phyloP scores from a whole-genome alignment of 75 land plant genomes.

The Sequoia sempervirens region DNA sequence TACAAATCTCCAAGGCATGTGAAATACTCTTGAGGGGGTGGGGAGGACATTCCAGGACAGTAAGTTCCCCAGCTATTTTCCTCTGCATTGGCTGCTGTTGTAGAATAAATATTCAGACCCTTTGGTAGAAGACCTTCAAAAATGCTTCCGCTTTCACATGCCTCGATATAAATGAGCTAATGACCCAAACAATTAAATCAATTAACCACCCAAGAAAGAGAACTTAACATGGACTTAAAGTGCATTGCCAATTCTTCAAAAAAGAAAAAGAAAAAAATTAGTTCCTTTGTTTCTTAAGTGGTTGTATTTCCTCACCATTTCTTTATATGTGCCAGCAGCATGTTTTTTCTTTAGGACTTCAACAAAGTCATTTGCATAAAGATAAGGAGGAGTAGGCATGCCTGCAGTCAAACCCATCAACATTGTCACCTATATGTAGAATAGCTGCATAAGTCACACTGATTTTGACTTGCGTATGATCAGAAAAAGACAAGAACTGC shows the following conservation, averaged over 20 bases:
- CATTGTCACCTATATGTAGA: neutral
- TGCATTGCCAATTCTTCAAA: neutral
- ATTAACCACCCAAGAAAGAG: neutral
- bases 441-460: neutral
- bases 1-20: constrained; percentile 97
- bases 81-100: constrained; percentile 86
- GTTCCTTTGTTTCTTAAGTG: neutral
- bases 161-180: constrained; percentile 86
- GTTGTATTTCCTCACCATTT: constrained; percentile 25
- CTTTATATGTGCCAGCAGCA: constrained; percentile 35
- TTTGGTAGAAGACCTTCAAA: constrained; percentile 87
- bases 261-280: too few species aligned
- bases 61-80: constrained; percentile 99
- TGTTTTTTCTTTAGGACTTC: constrained; percentile 38
- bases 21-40: constrained; percentile 79
- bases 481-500: neutral
- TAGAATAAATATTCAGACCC: constrained; percentile 80
- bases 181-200: constrained; percentile 31
- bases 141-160: constrained; percentile 89
- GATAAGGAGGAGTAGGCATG: constrained; percentile 38
- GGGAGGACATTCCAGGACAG: constrained; percentile 80
- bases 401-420: constrained; percentile 17
- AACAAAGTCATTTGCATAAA: constrained; percentile 37
- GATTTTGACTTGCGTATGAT: neutral
- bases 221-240: neutral